Percentiles rank a stretch among this genome's conserved stretches.
phyloP scores from a whole-genome alignment of 495 filamentous ascomycete species.

The Xylaria palmicola region DNA sequence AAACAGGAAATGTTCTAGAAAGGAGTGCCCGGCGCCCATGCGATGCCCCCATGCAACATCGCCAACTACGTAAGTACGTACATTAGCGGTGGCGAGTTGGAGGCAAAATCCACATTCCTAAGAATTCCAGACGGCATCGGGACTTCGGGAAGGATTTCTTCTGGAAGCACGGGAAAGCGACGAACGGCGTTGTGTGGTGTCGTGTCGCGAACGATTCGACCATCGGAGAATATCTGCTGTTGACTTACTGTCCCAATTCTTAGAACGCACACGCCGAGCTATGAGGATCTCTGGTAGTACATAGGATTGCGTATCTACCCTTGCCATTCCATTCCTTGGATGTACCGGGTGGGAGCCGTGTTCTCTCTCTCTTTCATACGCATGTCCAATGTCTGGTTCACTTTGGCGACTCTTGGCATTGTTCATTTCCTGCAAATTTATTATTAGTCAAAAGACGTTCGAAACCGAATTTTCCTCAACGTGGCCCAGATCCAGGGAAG shows the following conservation, averaged over 20 bases:
- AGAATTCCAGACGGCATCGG: not conserved
- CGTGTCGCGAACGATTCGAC: no score
- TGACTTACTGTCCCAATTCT: no score
- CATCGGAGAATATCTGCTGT: no score
- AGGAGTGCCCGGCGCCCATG: not conserved
- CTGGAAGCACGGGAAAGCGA: conserved; percentile 1
- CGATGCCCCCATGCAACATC: not conserved
- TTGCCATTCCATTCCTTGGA: not conserved
- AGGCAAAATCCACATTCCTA: not conserved
- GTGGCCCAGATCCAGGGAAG: not conserved
- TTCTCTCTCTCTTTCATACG: not conserved
- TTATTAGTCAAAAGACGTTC: not conserved
- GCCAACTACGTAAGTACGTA: not conserved
- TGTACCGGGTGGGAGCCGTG: not conserved
- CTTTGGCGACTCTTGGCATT: not conserved
- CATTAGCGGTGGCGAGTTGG: not conserved
- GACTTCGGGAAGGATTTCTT: not conserved
- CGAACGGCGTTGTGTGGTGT: no score
- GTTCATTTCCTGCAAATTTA: not conserved
- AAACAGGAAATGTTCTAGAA: conserved; percentile 18
- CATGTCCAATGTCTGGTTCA: not conserved
- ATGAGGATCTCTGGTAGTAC: no score
- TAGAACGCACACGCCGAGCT: no score
- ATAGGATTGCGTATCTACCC: not conserved
- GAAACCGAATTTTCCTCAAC: not conserved